A percentile compares a stretch with the other conserved stretches of the same genome.
These are phyloP conservation scores for Phaffomyces thermotolerans DNA, from an alignment of 805 yeast species.

Conservation along the genomic window DNA sequence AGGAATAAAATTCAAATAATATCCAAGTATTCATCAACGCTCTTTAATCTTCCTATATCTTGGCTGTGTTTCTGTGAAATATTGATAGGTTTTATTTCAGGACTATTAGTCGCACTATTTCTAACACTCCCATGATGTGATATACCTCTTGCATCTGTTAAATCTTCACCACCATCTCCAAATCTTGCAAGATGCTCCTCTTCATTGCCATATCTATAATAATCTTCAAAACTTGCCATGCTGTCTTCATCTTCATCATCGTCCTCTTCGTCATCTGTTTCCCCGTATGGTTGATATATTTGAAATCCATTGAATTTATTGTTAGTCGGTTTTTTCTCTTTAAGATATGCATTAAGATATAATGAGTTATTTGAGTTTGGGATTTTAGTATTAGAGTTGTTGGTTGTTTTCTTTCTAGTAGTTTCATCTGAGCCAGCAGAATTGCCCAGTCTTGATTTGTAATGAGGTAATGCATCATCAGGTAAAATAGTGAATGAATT, in stretches of 20 bases:
- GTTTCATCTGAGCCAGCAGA: too few species aligned
- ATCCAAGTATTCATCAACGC: neutral
- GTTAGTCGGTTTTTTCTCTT: slow-evolving; percentile 18
- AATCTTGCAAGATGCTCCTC: slow-evolving; percentile 6
- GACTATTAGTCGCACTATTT: too few species aligned
- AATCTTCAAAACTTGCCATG: slow-evolving; percentile 4
- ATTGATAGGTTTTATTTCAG: too few species aligned
- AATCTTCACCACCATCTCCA: slow-evolving; percentile 20
- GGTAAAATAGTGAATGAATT: slow-evolving; percentile 4
- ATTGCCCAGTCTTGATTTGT: too few species aligned
- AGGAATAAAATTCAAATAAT: neutral
- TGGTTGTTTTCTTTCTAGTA: neutral
- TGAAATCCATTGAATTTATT: slow-evolving; percentile 22
- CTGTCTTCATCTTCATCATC: slow-evolving; percentile 9
- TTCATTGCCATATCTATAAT: neutral
- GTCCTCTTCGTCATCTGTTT: slow-evolving; percentile 15
- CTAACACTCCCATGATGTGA: too few species aligned
- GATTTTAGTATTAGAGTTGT: neutral
- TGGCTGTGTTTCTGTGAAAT: slow-evolving; percentile 3
- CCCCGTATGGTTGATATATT: slow-evolving; percentile 18
- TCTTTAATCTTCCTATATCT: slow-evolving; percentile 11
- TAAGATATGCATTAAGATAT: slow-evolving; percentile 17
- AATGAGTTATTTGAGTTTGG: slow-evolving; percentile 15
- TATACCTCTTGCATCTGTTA: slow-evolving; percentile 15
- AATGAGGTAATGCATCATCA: neutral